phyloP scores from a whole-genome alignment of 495 filamentous ascomycete species.

The Beverwykella pulmonaria region DNA sequence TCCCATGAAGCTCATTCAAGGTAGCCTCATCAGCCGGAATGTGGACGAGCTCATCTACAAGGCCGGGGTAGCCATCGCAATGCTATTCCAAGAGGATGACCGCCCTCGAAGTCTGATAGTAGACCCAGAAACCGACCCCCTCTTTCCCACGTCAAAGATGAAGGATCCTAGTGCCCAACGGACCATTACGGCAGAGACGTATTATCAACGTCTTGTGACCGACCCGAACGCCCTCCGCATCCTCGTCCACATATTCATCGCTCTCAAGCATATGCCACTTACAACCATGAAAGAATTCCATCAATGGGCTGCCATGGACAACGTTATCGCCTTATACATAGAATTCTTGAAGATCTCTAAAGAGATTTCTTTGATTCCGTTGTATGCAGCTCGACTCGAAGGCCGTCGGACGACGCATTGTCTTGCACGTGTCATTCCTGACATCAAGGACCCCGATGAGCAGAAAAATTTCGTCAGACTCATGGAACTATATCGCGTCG shows the following conservation, averaged over 20 bases:
- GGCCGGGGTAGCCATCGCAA: conserved; percentile 60
- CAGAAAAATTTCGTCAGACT: conserved; percentile 54
- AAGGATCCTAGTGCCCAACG: not conserved
- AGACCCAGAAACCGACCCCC: conserved; percentile 5
- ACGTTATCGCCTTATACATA: conserved; percentile 78
- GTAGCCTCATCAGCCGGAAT: conserved; percentile 62
- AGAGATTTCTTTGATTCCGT: conserved; percentile 73
- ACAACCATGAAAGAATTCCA: conserved; percentile 30
- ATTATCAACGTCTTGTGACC: conserved; percentile 29
- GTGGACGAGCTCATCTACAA: conserved; percentile 60
- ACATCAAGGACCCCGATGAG: conserved; percentile 54
- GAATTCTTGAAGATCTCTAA: conserved; percentile 69
- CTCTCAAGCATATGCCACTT: conserved; percentile 23
- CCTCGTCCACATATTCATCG: conserved; percentile 61
- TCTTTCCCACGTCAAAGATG: not conserved
- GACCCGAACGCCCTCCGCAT: conserved; percentile 64
- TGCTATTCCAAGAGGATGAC: conserved; percentile 53
- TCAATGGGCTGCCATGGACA: conserved; percentile 54
- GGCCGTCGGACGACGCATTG: conserved; percentile 51
- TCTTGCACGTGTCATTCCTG: conserved; percentile 60
- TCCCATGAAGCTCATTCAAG: conserved; percentile 67
- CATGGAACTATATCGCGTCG: conserved; percentile 58
- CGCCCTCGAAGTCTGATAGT: conserved; percentile 20
- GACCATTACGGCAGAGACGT: conserved; percentile 12
- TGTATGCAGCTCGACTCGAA: conserved; percentile 80